Base-by-base conservation (phyloP, 805 yeast genomes). In the Yamadazyma philogaea region DNA sequence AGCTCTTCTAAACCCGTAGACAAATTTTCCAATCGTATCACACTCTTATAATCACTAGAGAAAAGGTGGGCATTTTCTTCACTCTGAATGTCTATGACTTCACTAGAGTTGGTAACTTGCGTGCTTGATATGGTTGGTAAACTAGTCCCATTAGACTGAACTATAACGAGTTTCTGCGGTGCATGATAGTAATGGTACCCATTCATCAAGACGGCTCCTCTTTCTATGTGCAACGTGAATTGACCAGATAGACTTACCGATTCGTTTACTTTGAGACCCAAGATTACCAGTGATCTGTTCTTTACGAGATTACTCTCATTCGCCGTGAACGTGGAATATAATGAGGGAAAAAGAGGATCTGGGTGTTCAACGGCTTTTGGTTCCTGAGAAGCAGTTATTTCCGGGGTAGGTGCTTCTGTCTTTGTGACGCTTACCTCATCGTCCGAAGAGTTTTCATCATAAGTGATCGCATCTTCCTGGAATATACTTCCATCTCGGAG, bases 191-290 rank as follows among this genome's bases (percentile, higher is more conserved):
- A 50, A 48, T 64, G 66, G 3, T 48, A 42, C 11, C 72, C 65
- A 47, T 80, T 79, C 1, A 79, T 45, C 3, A 58, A 47, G 0
- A 76, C 53, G 0, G 75, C 71, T 14, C 85, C 85, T 39, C 74
- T 55, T 45, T 68, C 71, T 0, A 79, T 59, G 3, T 54, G 53
- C 18, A 79, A 38, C 3, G 35, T 51, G 48, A 66, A 78, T 45
- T 72, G 78, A 0, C 85, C 84, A 42, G 64, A 60, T 1, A 79
- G 41, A 30, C 77, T 49, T 2, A 79, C 44, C 39, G 54, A 64
- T 43, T 79, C 78, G 20, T 60, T 57, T 1, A 56, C 48, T 40
- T 66, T 70, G 26, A 79, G 61, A 0, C 78, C 81, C 32, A 78
- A 37, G 4, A 61, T 55, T 1, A 68, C 61, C 36, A 61, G 55